A percentile compares a stretch with the other conserved stretches of the same genome.
Conservation (phyloP, 2,329 filamentous ascomycete genomes). For the Trichoderma brevicompactum region DNA sequence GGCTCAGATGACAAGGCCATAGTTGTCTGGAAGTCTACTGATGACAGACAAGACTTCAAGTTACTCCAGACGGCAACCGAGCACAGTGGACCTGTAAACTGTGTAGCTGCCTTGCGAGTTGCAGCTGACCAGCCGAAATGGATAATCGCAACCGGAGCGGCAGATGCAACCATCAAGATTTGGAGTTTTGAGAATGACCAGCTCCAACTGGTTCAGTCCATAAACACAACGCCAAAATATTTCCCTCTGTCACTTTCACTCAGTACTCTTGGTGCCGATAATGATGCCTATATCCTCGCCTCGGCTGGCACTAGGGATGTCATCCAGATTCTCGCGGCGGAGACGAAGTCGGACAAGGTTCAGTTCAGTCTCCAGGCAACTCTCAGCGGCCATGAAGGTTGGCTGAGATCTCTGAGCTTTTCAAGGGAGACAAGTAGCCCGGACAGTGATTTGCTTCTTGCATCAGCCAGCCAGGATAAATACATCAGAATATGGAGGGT, state of each 20-base stretch:
- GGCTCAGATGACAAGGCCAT: constrained; percentile 82
- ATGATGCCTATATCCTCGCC: constrained; percentile 68
- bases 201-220: constrained; percentile 66
- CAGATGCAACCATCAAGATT: constrained; percentile 72
- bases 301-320: constrained; percentile 81
- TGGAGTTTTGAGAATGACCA: constrained; percentile 67
- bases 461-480: constrained; percentile 96
- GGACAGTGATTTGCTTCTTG: constrained; percentile 74
- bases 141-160: constrained; percentile 76
- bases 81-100: constrained; percentile 79
- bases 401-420: constrained; percentile 87
- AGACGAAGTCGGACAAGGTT: constrained; percentile 43
- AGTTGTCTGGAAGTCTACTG: constrained; percentile 66
- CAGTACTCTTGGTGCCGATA: constrained; percentile 57
- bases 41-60: constrained; percentile 39
- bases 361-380: constrained; percentile 75
- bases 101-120: constrained; percentile 54
- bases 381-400: constrained; percentile 88
- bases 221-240: constrained; percentile 75
- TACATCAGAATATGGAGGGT: constrained; percentile 94
- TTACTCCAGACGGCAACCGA: constrained; percentile 60
- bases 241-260: constrained; percentile 81
- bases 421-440: constrained; percentile 60
- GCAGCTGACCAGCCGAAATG: constrained; percentile 39
- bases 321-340: constrained; percentile 78